Evolutionary conservation across 805 yeast species (phyloP), one percentile per base, ranked within the genome.

Genomic region (Nadsonia fulvescens): DNA sequence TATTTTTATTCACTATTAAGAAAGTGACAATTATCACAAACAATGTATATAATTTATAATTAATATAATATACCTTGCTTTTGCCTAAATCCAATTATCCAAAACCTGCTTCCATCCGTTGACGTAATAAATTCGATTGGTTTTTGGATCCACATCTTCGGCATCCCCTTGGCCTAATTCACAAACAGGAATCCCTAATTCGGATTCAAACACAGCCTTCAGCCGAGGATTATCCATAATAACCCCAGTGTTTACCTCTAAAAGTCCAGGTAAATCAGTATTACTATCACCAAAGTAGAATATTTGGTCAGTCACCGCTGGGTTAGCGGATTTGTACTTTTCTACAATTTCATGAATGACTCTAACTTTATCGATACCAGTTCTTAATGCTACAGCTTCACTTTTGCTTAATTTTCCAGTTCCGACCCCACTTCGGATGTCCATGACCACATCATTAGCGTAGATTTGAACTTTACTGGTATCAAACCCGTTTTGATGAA

Each of bases 241-340:
- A 4, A 68, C 43, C 0, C 71, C 74, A 10, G 42, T 35, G 31
- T 58, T 58, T 2, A 65, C 61, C 18, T 51, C 53, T 8, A 63
- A 31, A 43, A 70, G 46, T 1, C 69, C 54, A 18, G 66, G 40
- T 3, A 66, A 45, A 47, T 71, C 81, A 1, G 76, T 69, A 0
- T 61, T 39, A 30, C 76, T 66, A 37, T 71, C 81, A 1, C 81
- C 81, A 9, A 70, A 49, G 37, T 70, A 71, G 12, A 56, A 43
- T 1, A 56, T 25, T 8, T 30, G 12, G 20, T 29, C 5, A 49
- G 25, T 4, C 23, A 14, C 5, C 36, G 13, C 14, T 10, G 35
- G 21, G 1, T 49, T 33, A 12, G 32, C 16, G 14, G 24, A 23
- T 2, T 24, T 16, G 6, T 18, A 13, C 18, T 24, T 18, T 3